Conservation (phyloP, 2,329 filamentous ascomycete genomes). For the Curvularia sp. region DNA sequence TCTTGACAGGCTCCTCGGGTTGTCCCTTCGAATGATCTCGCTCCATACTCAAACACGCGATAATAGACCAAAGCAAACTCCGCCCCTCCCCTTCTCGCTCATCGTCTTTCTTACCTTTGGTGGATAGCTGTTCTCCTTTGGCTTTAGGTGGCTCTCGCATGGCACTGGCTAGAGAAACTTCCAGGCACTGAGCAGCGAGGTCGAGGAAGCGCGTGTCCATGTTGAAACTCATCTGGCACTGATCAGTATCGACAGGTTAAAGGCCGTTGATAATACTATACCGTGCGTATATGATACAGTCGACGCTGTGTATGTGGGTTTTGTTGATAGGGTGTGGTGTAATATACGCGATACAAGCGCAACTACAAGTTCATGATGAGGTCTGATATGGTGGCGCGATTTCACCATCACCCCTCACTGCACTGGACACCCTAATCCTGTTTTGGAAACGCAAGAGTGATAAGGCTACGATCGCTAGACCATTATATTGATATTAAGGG, state of each 20-base stretch:
- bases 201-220: constrained; percentile 17
- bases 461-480: background rate
- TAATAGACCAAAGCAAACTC: background rate
- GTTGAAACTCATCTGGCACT: constrained; percentile 15
- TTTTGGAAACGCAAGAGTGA: background rate
- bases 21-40: constrained; percentile 12
- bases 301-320: background rate
- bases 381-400: background rate
- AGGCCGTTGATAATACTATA: background rate
- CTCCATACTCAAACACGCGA: constrained; percentile 13
- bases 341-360: background rate
- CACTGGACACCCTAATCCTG: background rate
- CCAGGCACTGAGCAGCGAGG: background rate
- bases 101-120: background rate
- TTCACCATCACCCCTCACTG: background rate
- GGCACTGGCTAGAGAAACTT: background rate
- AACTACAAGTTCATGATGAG: background rate
- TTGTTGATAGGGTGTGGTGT: background rate
- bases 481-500: background rate
- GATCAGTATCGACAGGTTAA: background rate
- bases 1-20: constrained; percentile 5
- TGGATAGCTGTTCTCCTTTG: background rate
- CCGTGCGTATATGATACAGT: background rate
- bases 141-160: background rate
- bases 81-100: background rate